Evolutionary conservation across 2,329 filamentous ascomycete genomes (phyloP), one percentile per base, ranked within the genome.

Genomic region (Mollisia scopiformis): DNA sequence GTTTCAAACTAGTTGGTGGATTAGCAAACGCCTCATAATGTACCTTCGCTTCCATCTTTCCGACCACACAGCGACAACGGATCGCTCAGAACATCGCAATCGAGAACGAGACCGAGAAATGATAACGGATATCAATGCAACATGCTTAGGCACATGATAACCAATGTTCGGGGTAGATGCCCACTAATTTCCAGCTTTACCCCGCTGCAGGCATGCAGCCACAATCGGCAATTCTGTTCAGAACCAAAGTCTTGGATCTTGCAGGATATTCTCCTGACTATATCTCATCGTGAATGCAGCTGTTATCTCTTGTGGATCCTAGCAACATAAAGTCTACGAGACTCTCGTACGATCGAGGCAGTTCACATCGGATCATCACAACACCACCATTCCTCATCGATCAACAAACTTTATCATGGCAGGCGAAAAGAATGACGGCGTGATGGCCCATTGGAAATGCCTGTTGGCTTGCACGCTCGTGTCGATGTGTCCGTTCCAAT

Each of bases 401-500:
- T 30, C 47, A 57, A 53, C 31, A 30, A 33, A 54, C 14, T 46
- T 37, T 41, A 49, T 27, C 49, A 51, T 41, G 46, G 51, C n/a
- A 31, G 55, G 41, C 27, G 35, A 46, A 52, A 51, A 37, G 2
- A 58, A 56, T 31, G 60, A 62, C 25, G 49, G 27, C 27, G 31
- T 62, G 16, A 46, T n/a, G 35, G 46, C 56, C 1, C 59, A 67
- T 52, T 67, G 65, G 65, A 67, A 67, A 46, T 65, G 61, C 23
- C 43, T 67, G 21, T 16, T 56, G 33, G 65, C 65, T 41, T 67
- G 65, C 39, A 56, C 58, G 25, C 50, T 67, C 2, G 58, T 66
- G n/a, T 65, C 63, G 3, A 64, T 67, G 61, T 65, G 63, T 30
- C 63, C 63, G 30, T 67, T 67, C 35, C 65, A 67, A 57, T 67